A percentile compares a stretch with the other conserved stretches of the same genome.
phyloP scores from a whole-genome alignment of 2,329 filamentous ascomycete genomes.

The Fusarium abutilonis region DNA sequence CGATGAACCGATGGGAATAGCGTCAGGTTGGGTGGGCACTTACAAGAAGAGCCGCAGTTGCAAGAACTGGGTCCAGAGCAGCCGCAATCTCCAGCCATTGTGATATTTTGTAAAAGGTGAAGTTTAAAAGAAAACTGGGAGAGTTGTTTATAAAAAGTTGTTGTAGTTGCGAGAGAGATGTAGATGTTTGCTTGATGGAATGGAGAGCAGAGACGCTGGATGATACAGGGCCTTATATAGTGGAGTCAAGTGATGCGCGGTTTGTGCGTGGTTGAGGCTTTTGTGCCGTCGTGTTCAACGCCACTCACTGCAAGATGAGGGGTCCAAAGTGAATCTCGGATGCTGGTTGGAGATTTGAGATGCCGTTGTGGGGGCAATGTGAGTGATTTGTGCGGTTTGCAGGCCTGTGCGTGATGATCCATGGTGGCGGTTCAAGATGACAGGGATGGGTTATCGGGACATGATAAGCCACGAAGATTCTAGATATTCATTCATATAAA shows the following conservation, averaged over 20 bases:
- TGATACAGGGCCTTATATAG: slow-evolving; percentile 44
- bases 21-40: slow-evolving; percentile 27
- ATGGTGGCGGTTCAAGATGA: slow-evolving; percentile 25
- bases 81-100: slow-evolving; percentile 52
- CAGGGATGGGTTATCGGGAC: slow-evolving; percentile 15
- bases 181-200: slow-evolving; percentile 23
- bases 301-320: slow-evolving; percentile 31
- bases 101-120: slow-evolving; percentile 39
- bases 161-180: slow-evolving; percentile 24
- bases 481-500: too few species aligned
- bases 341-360: slow-evolving; percentile 31
- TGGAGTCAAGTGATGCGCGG: slow-evolving; percentile 14
- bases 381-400: slow-evolving; percentile 42
- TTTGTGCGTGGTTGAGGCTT: slow-evolving; percentile 32
- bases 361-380: slow-evolving; percentile 30
- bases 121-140: slow-evolving; percentile 16
- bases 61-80: slow-evolving; percentile 50
- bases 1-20: neutral
- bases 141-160: slow-evolving; percentile 1
- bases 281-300: slow-evolving; percentile 32
- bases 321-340: slow-evolving; percentile 14
- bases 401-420: slow-evolving; percentile 26
- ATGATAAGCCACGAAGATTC: slow-evolving; percentile 11
- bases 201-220: slow-evolving; percentile 17
- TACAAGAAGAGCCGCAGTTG: slow-evolving; percentile 53